Evolutionary conservation across 768 basidiomycete genomes (phyloP).

Genomic region (Boletus bicolor): DNA sequence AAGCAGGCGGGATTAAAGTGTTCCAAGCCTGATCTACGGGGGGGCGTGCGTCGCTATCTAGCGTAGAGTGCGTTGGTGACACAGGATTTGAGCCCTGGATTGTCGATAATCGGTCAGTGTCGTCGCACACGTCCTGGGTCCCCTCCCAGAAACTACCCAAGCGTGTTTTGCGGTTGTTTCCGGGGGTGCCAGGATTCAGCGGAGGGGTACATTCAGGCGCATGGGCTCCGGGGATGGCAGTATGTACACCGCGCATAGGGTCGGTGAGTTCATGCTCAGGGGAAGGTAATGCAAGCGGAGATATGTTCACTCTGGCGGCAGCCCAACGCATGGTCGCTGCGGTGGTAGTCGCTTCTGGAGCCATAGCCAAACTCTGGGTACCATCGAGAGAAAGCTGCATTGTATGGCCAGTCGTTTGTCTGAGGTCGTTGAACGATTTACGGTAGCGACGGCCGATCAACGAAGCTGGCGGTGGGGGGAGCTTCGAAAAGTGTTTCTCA

Average conservation of each 20-base stretch:
- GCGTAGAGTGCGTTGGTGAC: constrained; percentile 19
- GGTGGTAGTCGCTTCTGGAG: constrained; percentile 57
- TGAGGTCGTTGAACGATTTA: constrained; percentile 45
- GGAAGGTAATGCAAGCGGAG: constrained; percentile 83
- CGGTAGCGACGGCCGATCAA: constrained; percentile 40
- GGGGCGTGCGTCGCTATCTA: constrained; percentile 2
- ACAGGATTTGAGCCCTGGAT: constrained; percentile 24
- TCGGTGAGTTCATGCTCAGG: constrained; percentile 91
- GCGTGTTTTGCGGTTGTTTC: constrained; percentile 51
- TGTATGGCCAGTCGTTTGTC: constrained; percentile 28
- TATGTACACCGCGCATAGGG: constrained; percentile 75
- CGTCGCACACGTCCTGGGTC: constrained; percentile 60
- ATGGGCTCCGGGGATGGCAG: constrained; percentile 64
- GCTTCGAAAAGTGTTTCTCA: constrained; percentile 27
- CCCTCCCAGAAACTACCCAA: constrained; percentile 76
- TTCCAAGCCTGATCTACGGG: constrained; percentile 10
- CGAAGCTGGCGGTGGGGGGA: constrained; percentile 24
- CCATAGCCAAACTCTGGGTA: constrained; percentile 31
- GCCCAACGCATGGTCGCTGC: constrained; percentile 86
- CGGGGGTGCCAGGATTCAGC: constrained; percentile 41
- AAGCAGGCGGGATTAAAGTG: constrained; percentile 3
- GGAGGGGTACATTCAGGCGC: constrained; percentile 34
- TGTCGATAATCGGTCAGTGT: constrained; percentile 20
- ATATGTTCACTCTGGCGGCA: constrained; percentile 77
- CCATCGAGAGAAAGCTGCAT: constrained; percentile 30